Evolutionary conservation across 306 rosid genomes (phyloP).

Genomic region (Lithocarpus polystachyus): DNA sequence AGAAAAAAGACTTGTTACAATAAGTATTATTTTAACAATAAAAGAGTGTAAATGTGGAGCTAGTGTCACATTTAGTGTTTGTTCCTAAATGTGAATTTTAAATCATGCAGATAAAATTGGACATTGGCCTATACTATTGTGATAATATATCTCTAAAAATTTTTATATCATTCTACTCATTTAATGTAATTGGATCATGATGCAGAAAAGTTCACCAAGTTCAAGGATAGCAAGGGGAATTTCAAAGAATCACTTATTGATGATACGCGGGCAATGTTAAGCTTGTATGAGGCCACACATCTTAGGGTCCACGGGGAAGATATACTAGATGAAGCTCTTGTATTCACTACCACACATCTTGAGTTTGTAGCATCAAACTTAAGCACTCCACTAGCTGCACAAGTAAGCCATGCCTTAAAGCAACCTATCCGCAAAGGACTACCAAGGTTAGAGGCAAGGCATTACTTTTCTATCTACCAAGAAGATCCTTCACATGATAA

Average conservation of each 20-base stretch:
- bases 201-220: neutral
- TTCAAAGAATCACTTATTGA: neutral
- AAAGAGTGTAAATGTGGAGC: too few species aligned
- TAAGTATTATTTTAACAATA: too few species aligned
- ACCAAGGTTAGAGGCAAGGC: constrained; percentile 13
- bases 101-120: too few species aligned
- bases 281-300: constrained; percentile 13
- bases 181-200: neutral
- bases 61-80: too few species aligned
- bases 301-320: neutral
- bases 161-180: too few species aligned
- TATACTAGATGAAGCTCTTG: constrained; percentile 8
- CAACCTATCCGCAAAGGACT: constrained; percentile 21
- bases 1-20: too few species aligned
- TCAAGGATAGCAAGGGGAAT: neutral
- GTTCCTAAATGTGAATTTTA: too few species aligned
- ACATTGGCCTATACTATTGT: too few species aligned
- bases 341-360: neutral
- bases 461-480: constrained; percentile 10
- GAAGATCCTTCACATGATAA: constrained; percentile 1
- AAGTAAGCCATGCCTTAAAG: constrained; percentile 22
- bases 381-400: constrained; percentile 17
- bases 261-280: neutral
- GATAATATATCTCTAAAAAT: too few species aligned
- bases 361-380: neutral